Evolutionary conservation across 306 rosid species (phyloP), one percentile per base, ranked within the genome.

Genomic region (Rosa chinensis): DNA sequence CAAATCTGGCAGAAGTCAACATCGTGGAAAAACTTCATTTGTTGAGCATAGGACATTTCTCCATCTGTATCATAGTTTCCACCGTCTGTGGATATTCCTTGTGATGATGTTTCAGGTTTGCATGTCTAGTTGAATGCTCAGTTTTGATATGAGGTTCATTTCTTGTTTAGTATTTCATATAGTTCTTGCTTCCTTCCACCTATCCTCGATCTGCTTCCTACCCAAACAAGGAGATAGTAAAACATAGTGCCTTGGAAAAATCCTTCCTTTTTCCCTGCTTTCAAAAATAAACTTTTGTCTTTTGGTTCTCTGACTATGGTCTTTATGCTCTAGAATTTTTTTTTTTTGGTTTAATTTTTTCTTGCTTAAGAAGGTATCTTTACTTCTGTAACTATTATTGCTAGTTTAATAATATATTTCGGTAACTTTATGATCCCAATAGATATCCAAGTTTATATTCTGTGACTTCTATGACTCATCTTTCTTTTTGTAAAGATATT

Each of bases 31-130:
- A 86, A 94, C 99, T 70, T 94, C 98, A 16, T 94, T 94, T 89
- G 99, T 94, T 81, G 99, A 94, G 88, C 99, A 94, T 80, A 89
- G 98, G 17, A 92, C 93, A 20, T 94, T 94, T 91, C 89, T 94
- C 35, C 99, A 92, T 90, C 91, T 94, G 18, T 94, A 91, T 86
- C 99, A 94, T 64, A 94, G 99, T 81, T 94, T 94, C 84, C 97
- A 94, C 67, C 91, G 97, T 37, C 72, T 94, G 75, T 94, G 99
- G 99, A 92, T 94, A 85, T 94, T 94, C 85, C 96, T 94, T 77
- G 87, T 82, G 79, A 91, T 94, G 99, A 94, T 94, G 99, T 94
- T 94, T 83, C 99, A 94, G 99, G 99, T 94, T 77, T 80, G 76
- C 72, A 20, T 77, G 40, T 74, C 47, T 59, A 12, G 11, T 61